Evolutionary conservation across 2,329 filamentous ascomycete species (phyloP), one percentile per base, ranked within the genome.

Genomic region (Tothia fuscella): DNA sequence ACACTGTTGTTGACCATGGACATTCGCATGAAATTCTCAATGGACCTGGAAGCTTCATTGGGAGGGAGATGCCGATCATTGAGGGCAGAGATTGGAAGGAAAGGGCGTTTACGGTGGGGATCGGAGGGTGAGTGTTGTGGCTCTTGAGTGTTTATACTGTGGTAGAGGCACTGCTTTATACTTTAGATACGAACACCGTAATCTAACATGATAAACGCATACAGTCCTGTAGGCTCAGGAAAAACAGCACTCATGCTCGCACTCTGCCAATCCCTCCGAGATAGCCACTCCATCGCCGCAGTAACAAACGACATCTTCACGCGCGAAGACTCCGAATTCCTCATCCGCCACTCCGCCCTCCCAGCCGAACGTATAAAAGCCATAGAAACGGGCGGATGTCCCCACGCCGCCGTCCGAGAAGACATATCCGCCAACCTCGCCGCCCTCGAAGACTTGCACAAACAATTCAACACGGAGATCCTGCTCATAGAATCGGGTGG

Each of bases 301-400:
- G 89, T 98, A 17, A 98, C 91, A 38, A 96, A 96, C 71, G 89
- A 96, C 70, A 96, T 96, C 70, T 96, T 96, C 71, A 96, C 89
- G 17, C 82, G 72, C 49, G 91, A 98, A 66, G 91, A 98, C 70
- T 88, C 88, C 68, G 91, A 96, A 64, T 98, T 98, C 68, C 78
- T 98, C 20, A 93, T 86, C 45, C 78, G 79, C 44, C 74, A 95
- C 71, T 72, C 76, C 49, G 91, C 91, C 5, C 79, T 96, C 0
- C 82, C 88, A 0, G 73, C 88, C 4, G 62, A 73, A 21, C 84
- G 89, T 46, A 96, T 96, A 67, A 78, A 82, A 47, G 91, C 91
- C 56, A 96, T 98, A 62, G 91, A 98, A 66, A 98, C 91, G 2
- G 91, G 91, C 51, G 91, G 91, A 10, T 96, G 91, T 58, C 91